Conservation (phyloP, 805 yeast genomes). For the Candida hungchunana region DNA sequence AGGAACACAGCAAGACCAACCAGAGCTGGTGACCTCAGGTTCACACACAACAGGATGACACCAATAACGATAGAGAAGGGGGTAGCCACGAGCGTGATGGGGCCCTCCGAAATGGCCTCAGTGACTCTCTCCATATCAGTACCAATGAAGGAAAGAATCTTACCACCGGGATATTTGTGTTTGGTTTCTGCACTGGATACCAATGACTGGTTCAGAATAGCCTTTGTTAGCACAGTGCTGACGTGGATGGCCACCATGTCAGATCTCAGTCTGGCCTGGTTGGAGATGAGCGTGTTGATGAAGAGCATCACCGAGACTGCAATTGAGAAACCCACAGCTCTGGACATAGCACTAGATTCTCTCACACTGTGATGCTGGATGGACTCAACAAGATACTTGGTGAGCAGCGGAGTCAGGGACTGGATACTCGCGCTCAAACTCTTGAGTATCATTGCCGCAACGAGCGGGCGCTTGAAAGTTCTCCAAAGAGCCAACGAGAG, state of each 20-base stretch:
- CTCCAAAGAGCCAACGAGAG: slow-evolving; percentile 30
- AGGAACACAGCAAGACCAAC: slow-evolving; percentile 53
- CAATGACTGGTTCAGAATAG: slow-evolving; percentile 62
- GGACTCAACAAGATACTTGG: slow-evolving; percentile 42
- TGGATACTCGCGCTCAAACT: neutral
- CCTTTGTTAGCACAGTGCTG: slow-evolving; percentile 64
- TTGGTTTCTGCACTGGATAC: slow-evolving; percentile 50
- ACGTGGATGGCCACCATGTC: slow-evolving; percentile 61
- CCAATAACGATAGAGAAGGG: slow-evolving; percentile 56
- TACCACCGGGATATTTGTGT: slow-evolving; percentile 57
- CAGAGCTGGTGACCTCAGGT: slow-evolving; percentile 65
- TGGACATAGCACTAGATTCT: slow-evolving; percentile 29
- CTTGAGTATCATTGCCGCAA: neutral
- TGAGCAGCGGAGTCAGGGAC: slow-evolving; percentile 42
- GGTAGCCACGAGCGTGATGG: slow-evolving; percentile 40
- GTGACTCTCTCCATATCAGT: slow-evolving; percentile 78
- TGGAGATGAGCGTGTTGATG: slow-evolving; percentile 42
- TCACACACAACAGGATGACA: slow-evolving; percentile 52
- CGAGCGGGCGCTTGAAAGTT: slow-evolving; percentile 4
- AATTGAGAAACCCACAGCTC: slow-evolving; percentile 72
- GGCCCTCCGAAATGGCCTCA: slow-evolving; percentile 59
- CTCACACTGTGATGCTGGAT: neutral
- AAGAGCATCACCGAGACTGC: slow-evolving; percentile 57
- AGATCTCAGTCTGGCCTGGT: slow-evolving; percentile 58
- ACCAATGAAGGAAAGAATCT: slow-evolving; percentile 68